phyloP scores from a whole-genome alignment of 2,329 filamentous ascomycete genomes.

The Nannizzia gypsea region DNA sequence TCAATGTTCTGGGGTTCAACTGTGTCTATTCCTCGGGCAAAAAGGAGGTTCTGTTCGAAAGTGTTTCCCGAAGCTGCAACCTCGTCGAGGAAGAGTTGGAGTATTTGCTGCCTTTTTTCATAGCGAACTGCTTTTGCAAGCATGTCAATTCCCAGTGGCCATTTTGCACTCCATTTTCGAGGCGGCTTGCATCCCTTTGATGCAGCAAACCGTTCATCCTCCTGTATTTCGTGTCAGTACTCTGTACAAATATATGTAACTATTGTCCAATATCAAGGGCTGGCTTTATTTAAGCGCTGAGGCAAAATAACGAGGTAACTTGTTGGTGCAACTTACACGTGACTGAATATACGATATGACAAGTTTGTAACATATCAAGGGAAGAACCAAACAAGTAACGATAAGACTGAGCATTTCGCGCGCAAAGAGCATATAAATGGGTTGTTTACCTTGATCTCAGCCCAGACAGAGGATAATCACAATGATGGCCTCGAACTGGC shows the following conservation, averaged over 20 bases:
- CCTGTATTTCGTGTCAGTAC: neutral
- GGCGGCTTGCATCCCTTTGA: constrained; percentile 20
- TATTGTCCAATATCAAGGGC: too few species aligned
- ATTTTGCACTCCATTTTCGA: constrained; percentile 23
- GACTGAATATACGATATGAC: neutral
- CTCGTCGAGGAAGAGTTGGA: neutral
- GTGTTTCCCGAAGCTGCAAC: neutral
- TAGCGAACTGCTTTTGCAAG: neutral
- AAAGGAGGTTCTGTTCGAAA: neutral
- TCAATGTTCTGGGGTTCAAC: constrained; percentile 13
- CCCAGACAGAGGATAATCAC: neutral
- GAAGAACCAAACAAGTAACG: neutral
- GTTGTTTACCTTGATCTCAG: neutral
- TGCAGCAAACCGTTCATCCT: neutral
- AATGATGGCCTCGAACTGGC: too few species aligned
- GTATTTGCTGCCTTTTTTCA: neutral
- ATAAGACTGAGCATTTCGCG: neutral
- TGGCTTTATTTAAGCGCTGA: too few species aligned
- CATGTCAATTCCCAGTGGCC: constrained; percentile 26
- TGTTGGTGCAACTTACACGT: neutral
- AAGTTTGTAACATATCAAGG: neutral
- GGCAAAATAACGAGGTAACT: neutral
- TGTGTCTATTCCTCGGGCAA: neutral
- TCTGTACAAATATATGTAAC: too few species aligned
- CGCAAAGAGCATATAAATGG: too few species aligned